Evolutionary conservation across 2,329 filamentous ascomycete species (phyloP), one percentile per base, ranked within the genome.

Genomic region (Stemphylium beticola): DNA sequence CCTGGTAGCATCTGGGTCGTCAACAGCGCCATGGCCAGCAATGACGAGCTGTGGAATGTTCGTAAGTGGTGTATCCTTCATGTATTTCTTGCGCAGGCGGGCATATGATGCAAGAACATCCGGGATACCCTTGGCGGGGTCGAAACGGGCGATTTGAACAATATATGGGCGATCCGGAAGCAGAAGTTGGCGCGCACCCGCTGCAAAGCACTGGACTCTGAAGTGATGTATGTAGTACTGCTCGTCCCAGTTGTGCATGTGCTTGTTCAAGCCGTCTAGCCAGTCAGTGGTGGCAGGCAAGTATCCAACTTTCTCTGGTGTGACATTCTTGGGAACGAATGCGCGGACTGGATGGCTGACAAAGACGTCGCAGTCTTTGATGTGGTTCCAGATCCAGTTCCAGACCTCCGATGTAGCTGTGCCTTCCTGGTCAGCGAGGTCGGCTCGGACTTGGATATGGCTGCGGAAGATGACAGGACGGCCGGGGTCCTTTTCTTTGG

Each of bases 211-310:
- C 69, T 85, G 79, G 2, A 78, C 76, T 65, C 88, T 88, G 76
- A 93, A 91, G n/a, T 87, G 80, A 61, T 90, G 85, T 45, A 88
- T 83, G 65, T 93, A 93, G 76, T 89, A 92, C 11, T 85, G 83
- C 6, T 82, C 80, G 67, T 92, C 88, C 85, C 87, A 92, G 45
- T 83, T 79, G 55, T 83, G 84, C 73, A 93, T 81, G 20, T 79
- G 76, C 74, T 95, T 95, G 79, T 93, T 95, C 62, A 93, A 75
- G 8, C 91, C 91, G 69, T 95, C 91, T 3, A 92, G 80, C 87
- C 90, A 95, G 73, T 95, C 91, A 0, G 90, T 93, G 0, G 90
- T 90, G 10, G 91, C 91, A 3, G 90, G 90, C 70, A 93, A 79
- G 71, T 92, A 92, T 1, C 85, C 87, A 0, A 93, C 87, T 62